A percentile compares a stretch with the other conserved stretches of the same genome.
phyloP scores from a whole-genome alignment of 2,329 filamentous ascomycete species.

The Fusarium multiceps region DNA sequence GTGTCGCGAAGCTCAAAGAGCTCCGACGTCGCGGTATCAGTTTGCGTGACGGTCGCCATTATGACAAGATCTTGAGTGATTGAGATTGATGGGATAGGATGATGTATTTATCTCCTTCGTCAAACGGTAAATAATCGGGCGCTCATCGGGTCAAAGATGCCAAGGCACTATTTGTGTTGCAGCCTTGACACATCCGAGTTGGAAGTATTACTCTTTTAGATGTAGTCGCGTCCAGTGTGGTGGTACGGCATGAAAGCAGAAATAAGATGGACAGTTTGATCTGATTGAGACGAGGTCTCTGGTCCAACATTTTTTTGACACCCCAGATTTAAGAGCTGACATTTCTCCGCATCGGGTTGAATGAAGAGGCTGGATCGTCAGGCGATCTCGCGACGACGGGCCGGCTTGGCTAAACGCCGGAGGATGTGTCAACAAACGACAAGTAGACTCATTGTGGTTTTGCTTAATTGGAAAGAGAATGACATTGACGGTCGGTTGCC shows the following conservation, averaged over 20 bases:
- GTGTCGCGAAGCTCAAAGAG: constrained; percentile 6
- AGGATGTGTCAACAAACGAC: background rate
- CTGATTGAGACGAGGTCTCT: rapidly evolving
- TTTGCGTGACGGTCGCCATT: constrained; percentile 29
- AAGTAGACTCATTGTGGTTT: background rate
- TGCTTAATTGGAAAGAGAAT: background rate
- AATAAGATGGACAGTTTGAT: background rate
- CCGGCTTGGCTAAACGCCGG: constrained; percentile 26
- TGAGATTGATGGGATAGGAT: background rate
- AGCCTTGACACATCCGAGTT: background rate
- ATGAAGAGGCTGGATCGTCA: background rate
- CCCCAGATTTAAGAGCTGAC: background rate
- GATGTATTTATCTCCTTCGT: constrained; percentile 16
- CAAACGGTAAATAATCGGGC: constrained; percentile 11
- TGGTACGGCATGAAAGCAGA: background rate
- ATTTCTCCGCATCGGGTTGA: background rate
- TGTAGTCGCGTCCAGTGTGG: background rate
- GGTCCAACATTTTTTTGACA: background rate
- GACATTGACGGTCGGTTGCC: no score
- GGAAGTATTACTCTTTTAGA: background rate
- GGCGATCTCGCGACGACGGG: constrained; percentile 2
- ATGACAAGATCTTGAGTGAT: rapidly evolving
- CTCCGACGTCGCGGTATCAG: background rate
- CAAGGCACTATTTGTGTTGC: background rate
- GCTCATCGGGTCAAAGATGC: background rate